Base-by-base conservation (phyloP, 2,329 filamentous ascomycete genomes). In the Fusarium guadeloupense region DNA sequence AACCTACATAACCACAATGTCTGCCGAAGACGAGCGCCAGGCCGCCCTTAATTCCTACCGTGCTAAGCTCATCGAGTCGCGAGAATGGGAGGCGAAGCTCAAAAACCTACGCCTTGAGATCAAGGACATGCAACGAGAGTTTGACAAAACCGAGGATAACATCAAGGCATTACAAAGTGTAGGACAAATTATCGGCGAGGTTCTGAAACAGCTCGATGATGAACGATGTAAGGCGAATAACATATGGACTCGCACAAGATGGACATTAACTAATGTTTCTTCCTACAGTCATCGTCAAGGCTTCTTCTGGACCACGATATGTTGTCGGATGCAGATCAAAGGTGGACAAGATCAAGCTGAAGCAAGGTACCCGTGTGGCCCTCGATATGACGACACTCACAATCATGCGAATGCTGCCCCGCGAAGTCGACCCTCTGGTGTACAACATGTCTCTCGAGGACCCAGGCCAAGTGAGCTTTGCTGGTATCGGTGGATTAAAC, bases 361-460 rank as follows among this genome's bases (percentile, higher is more conserved):
- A 98, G 85, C 95, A 99, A 80, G 96, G 96, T 71, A 97, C 94
- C 23, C 92, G 95, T 73, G 95, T 99, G 50, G 94, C 95, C 28
- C 89, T 99, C 57, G 95, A 99, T 74, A 99, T 99, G 95, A 99
- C 95, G 45, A 99, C 95, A 17, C 90, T 99, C 69, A 99, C 95
- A 59, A 99, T 99, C 78, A 99, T 99, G 95, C 92, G 95, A 73
- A 99, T 99, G 95, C 85, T 99, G 40, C 96, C 95, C 57, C 90
- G 95, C 76, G 95, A 99, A 82, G 96, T 99, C 74, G 95, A 99
- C 74, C 95, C 95, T 17, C 84, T 99, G 68, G 95, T 99, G 69
- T 99, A 99, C 86, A 99, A 99, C 83, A 99, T 99, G 95, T 99
- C 95, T 17, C 80, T 99, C 70, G 95, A 99, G 77, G 95, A 99